A percentile compares a stretch with the other conserved stretches of the same genome.
phyloP scores from a whole-genome alignment of 2,329 filamentous ascomycete genomes.

The Arthrobotrys pseudoclavata region DNA sequence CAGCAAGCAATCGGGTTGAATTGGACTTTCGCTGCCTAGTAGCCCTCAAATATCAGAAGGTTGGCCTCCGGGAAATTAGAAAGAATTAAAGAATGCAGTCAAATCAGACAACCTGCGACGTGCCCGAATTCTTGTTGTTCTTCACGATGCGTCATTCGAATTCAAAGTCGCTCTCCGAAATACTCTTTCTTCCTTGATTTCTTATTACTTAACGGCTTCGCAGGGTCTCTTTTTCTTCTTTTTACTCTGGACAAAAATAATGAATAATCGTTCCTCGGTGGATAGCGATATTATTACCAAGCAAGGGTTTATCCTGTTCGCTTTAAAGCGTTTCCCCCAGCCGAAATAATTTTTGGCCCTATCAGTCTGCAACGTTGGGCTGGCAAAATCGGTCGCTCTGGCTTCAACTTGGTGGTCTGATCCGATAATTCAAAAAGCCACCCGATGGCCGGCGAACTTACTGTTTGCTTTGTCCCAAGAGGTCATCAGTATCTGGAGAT shows the following conservation, averaged over 20 bases:
- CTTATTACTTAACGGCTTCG: conserved; percentile 26
- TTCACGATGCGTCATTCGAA: conserved; percentile 42
- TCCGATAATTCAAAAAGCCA: conserved; percentile 40
- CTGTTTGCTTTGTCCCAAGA: background rate
- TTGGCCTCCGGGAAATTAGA: conserved; percentile 40
- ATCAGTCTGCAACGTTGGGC: conserved; percentile 48
- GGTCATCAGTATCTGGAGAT: conserved; percentile 36
- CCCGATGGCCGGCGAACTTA: conserved; percentile 14
- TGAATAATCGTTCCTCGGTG: conserved; percentile 35
- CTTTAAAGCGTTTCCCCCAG: conserved; percentile 26
- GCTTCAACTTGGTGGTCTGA: conserved; percentile 39
- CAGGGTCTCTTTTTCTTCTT: conserved; percentile 9
- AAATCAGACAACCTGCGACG: conserved; percentile 28
- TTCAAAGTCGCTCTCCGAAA: conserved; percentile 32
- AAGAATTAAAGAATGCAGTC: conserved; percentile 43
- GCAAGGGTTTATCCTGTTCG: conserved; percentile 44
- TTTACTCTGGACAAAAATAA: background rate
- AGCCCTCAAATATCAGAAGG: conserved; percentile 41
- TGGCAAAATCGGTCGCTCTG: conserved; percentile 27
- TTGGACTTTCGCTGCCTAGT: conserved; percentile 8
- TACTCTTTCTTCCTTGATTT: background rate
- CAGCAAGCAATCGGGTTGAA: conserved; percentile 3
- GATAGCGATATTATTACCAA: conserved; percentile 8
- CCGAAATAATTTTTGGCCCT: conserved; percentile 43
- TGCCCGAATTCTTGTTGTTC: conserved; percentile 14